Conservation (phyloP, 352 stramenopile species). For the Phytophthora sp. region DNA sequence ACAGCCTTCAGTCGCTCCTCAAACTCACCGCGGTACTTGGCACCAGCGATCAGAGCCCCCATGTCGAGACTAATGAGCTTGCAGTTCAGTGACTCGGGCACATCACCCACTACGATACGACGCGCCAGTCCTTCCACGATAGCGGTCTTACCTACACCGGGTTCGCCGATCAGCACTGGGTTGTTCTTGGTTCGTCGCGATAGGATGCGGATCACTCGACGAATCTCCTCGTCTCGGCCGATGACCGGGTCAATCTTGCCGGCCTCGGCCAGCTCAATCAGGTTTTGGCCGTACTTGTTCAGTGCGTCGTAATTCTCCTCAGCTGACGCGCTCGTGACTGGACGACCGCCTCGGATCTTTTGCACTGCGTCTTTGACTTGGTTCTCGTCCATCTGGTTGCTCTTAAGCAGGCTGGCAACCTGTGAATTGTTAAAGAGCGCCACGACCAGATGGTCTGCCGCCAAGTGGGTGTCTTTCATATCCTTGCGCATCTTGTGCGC, state of each 20-base stretch:
- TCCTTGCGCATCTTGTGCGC: slow-evolving; percentile 84
- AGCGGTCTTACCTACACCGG: slow-evolving; percentile 97
- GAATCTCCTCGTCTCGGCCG: slow-evolving; percentile 97
- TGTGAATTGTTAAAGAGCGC: slow-evolving; percentile 73
- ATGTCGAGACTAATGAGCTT: slow-evolving; percentile 96
- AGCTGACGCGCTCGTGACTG: slow-evolving; percentile 79
- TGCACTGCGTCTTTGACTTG: slow-evolving; percentile 74
- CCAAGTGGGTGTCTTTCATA: slow-evolving; percentile 79
- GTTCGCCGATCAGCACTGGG: slow-evolving; percentile 95
- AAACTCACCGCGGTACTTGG: slow-evolving; percentile 99
- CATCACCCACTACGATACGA: slow-evolving; percentile 96
- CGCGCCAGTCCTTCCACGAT: slow-evolving; percentile 96
- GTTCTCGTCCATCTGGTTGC: slow-evolving; percentile 67
- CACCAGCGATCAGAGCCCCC: slow-evolving; percentile 95
- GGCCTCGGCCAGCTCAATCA: slow-evolving; percentile 91
- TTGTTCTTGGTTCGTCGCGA: slow-evolving; percentile 98
- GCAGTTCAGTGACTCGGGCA: slow-evolving; percentile 93
- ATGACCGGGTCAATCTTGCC: slow-evolving; percentile 99
- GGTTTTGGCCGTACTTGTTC: slow-evolving; percentile 96
- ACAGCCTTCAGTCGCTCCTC: slow-evolving; percentile 97
- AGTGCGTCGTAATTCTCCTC: slow-evolving; percentile 94
- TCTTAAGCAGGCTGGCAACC: slow-evolving; percentile 65
- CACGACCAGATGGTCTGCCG: slow-evolving; percentile 74
- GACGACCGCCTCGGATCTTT: slow-evolving; percentile 56
- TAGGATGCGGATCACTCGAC: slow-evolving; percentile 95